Percentiles rank a stretch among this genome's conserved stretches.
These are phyloP conservation scores for Calonectria fujianensis DNA, from an alignment of 2,329 filamentous ascomycete species.

Conservation along the genomic window DNA sequence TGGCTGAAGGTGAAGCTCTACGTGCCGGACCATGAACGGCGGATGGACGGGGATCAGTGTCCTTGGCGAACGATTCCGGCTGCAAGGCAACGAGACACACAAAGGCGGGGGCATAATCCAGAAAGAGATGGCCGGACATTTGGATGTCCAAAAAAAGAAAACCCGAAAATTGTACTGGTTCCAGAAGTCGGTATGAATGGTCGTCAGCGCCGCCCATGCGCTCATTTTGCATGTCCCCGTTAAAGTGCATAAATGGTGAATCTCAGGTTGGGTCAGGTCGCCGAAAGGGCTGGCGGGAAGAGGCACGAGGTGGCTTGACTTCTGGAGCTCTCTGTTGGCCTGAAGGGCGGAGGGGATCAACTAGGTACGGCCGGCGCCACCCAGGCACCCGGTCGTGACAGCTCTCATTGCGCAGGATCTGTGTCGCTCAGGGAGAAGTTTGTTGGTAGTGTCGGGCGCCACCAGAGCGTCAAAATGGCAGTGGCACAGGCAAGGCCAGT, in stretches of 20 bases:
- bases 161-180: slow-evolving; percentile 7
- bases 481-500: background rate
- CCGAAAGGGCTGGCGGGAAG: slow-evolving; percentile 1
- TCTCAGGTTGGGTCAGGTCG: background rate
- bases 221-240: slow-evolving; percentile 8
- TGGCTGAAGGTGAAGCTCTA: slow-evolving; percentile 38
- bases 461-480: slow-evolving; percentile 26
- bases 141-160: slow-evolving; percentile 27
- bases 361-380: background rate
- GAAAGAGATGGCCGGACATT: background rate
- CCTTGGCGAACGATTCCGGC: slow-evolving; percentile 33
- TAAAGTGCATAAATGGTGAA: background rate
- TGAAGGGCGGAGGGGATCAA: background rate
- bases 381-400: slow-evolving; percentile 3
- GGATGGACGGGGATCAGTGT: slow-evolving; percentile 29
- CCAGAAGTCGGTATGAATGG: background rate
- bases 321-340: background rate
- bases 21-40: slow-evolving; percentile 37
- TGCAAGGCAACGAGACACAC: slow-evolving; percentile 9
- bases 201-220: background rate
- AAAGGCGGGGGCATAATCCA: background rate
- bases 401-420: background rate
- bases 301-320: background rate
- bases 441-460: slow-evolving; percentile 7
- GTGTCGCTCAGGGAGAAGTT: background rate